phyloP scores from a whole-genome alignment of 176 grass and related monocot species.

The Oryza meridionalis region DNA sequence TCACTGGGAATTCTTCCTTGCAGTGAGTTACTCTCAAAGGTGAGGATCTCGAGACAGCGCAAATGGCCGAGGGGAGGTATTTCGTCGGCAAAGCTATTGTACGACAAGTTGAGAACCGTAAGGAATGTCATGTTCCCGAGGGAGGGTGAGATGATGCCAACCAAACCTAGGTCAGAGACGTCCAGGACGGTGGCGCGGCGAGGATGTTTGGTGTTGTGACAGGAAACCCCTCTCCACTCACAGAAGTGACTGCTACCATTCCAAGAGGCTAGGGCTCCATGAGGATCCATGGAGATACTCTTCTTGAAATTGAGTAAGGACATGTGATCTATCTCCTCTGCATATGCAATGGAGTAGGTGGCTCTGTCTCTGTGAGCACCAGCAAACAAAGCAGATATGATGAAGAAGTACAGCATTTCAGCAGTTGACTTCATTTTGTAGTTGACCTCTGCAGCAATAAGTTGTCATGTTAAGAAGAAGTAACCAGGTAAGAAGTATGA shows the following conservation, averaged over 20 bases:
- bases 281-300: slow-evolving; percentile 3
- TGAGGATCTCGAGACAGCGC: background rate
- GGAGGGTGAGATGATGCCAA: slow-evolving; percentile 14
- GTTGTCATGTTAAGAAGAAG: too few relatives aligned
- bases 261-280: slow-evolving; percentile 2
- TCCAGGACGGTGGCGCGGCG: slow-evolving; percentile 1
- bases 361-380: background rate
- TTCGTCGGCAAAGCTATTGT: background rate
- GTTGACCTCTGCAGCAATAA: background rate
- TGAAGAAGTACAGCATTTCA: background rate
- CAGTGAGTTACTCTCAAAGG: background rate
- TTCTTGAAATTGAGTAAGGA: slow-evolving; percentile 32
- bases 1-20: slow-evolving; percentile 29
- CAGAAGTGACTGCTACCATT: slow-evolving; percentile 18
- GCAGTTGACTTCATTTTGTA: background rate
- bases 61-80: slow-evolving; percentile 10
- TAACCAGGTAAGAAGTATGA: background rate
- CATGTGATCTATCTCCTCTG: background rate
- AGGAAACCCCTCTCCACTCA: slow-evolving; percentile 14
- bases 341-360: background rate
- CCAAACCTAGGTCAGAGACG: slow-evolving; percentile 8
- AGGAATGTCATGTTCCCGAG: slow-evolving; percentile 39
- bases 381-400: background rate
- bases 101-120: slow-evolving; percentile 13
- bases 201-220: slow-evolving; percentile 3